Evolutionary conservation across 208 protist genomes (phyloP), one percentile per base, ranked within the genome.

Genomic region (Trypanosoma platydactyli): DNA sequence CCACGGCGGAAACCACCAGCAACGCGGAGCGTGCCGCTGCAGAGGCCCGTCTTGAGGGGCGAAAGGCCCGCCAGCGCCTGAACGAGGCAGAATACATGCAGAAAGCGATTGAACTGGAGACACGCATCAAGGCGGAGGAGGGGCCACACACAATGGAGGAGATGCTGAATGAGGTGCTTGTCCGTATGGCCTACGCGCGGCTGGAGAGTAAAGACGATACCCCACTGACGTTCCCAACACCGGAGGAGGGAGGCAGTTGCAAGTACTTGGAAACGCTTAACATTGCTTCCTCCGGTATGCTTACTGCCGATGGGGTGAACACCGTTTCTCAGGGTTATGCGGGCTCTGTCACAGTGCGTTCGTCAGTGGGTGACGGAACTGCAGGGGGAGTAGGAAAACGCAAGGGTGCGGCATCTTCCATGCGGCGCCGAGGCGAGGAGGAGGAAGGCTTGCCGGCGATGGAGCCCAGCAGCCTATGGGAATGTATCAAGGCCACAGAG

Each of bases 91-190:
- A 97, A 72, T 86, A 97, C 61, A 69, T 76, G 50, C 79, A 94
- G 51, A 86, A 91, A 64, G 81, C 86, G n/a, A 53, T 88, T 0
- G 83, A 86, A 53, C 76, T 97, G 64, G 76, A 92, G 68, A 42
- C 55, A 40, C 70, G 91, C 65, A 76, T 98, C 30, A 85, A 89
- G 51, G 80, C 86, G 7, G 84, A 92, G 55, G 95, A 98, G 60
- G 96, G 94, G 1, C 87, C 89, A 35, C 83, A 95, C 62, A 96
- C 93, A 71, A 94, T 97, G 80, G 95, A 98, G 74, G 83, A 86
- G 64, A 97, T 98, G 86, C 82, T 97, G 42, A 93, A 97, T 51
- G 86, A 92, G 59, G 77, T 96, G 15, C 83, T 97, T 22, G 94
- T 96, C 80, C 79, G 90, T 71, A 96, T 97, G 82, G 80, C 95